Percentiles rank a stretch among this genome's conserved stretches.
Evolutionary conservation across 1,284 basidiomycete species (phyloP).

Genomic region (Ceratobasidium theobromae): DNA sequence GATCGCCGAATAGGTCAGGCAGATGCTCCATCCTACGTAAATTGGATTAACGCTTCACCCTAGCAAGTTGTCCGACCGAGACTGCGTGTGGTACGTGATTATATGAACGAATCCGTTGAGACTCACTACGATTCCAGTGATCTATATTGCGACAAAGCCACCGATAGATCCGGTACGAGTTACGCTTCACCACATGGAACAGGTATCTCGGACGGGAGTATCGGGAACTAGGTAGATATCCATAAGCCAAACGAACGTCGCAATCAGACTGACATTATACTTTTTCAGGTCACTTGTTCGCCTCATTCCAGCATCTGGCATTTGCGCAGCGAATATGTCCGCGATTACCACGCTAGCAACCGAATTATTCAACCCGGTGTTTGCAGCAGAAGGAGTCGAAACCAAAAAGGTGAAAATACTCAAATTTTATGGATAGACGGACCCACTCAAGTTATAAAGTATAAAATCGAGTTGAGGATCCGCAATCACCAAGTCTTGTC

Average conservation of each 20-base stretch:
- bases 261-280: not conserved
- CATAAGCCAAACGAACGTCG: not conserved
- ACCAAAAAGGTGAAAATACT: constrained; percentile 47
- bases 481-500: constrained; percentile 70
- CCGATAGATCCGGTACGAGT: constrained; percentile 76
- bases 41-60: constrained; percentile 11
- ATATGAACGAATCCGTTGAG: constrained; percentile 10
- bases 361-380: constrained; percentile 55
- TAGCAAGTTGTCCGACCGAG: constrained; percentile 72
- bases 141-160: constrained; percentile 74
- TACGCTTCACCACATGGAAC: constrained; percentile 62
- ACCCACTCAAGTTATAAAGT: constrained; percentile 48
- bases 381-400: constrained; percentile 49
- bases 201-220: constrained; percentile 61
- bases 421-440: not conserved
- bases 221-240: constrained; percentile 61
- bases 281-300: constrained; percentile 63
- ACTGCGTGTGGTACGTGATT: constrained; percentile 66
- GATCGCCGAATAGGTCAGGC: constrained; percentile 65
- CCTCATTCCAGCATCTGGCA: constrained; percentile 64
- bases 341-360: constrained; percentile 66
- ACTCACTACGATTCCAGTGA: constrained; percentile 50
- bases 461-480: constrained; percentile 72
- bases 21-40: constrained; percentile 25
- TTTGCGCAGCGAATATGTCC: constrained; percentile 63